Base-by-base conservation (phyloP, 2,329 filamentous ascomycete genomes). In the Trichoderma semiorbis region DNA sequence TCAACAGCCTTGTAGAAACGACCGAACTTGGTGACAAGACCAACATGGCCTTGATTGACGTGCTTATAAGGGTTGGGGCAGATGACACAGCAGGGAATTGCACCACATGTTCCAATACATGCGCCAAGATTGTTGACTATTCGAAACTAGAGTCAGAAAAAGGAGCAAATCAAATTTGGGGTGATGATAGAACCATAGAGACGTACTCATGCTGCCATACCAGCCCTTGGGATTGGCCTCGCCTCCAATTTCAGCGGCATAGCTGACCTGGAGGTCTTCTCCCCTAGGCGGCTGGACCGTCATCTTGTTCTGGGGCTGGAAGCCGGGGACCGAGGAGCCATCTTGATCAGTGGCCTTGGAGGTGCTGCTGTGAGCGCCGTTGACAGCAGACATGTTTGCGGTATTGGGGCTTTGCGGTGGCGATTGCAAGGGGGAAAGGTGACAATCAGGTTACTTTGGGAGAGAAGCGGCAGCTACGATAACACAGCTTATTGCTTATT, bases 51-150 rank as follows among this genome's bases (percentile, higher is more conserved):
- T 84, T 98, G 96, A 70, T 88, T 85, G 72, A 99, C 95, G 62
- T 90, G 91, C 85, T 97, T 97, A 88, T 95, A 98, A 3, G 95
- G 96, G 84, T 99, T 99, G 64, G 96, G 96, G 85, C 93, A 98
- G 83, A 91, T 86, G 80, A 97, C 84, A 81, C 95, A 97, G 89
- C 95, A 97, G 5, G 96, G 96, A 76, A 98, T 87, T 21, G 96
- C 94, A 65, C 96, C 96, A 26, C 93, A 78, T 60, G 90, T 92
- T 76, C 96, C 96, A 69, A 98, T 86, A 77, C 88, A 85, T 67
- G 87, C 80, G 75, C 96, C 96, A 8, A 98, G 84, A 18, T 84
- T 81, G 80, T 95, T 93, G 81, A 97, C 89, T 90, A 72, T 75
- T 53, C 24, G n/a, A 36, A 34, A 55, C 28, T 5, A n/a, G 6